Evolutionary conservation across 768 basidiomycete species (phyloP), one percentile per base, ranked within the genome.

Genomic region (Lyophyllum semitale): DNA sequence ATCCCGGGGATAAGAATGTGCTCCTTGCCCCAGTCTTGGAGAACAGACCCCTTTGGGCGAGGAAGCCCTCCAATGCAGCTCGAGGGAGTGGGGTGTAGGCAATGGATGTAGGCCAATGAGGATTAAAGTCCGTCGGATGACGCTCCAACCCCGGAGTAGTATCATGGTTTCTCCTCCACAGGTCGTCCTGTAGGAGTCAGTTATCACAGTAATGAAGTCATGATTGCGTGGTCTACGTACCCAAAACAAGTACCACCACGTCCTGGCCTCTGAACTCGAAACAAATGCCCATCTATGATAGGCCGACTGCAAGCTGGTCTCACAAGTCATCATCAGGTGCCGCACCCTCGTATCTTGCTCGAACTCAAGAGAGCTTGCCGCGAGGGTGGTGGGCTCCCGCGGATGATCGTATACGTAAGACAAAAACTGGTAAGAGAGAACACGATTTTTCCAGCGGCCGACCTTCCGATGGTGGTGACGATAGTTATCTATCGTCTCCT

Each of bases 191-290:
- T n/a, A 8, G 49, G 18, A 20, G 37, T 59, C 27, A 58, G 57
- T 27, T 49, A 51, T 42, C 8, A 12, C 26, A 8, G 30, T 1
- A 41, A 0, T 20, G 41, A 15, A 40, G 18, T 22, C 42, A 11
- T 30, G 32, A 26, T 23, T n/a, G 48, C 33, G n/a, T 48, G 8
- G 15, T 5, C 17, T n/a, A 30, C 81, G 60, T 47, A 89, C 89
- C 87, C 87, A 91, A 59, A 89, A 84, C 12, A 91, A 75, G 61
- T 87, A 91, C 91, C 91, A 93, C 85, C 88, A 91, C 3, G 83
- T 80, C 3, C 79, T 70, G 1, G 82, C 66, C 59, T 78, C 74
- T 1, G 80, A 78, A 8, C 61, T 59, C 1, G 82, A 73, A 29
- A 88, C 84, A 18, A 72, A 73, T 9, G 68, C 58, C 52, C 84